These are phyloP conservation scores for Vitis hybrid DNA, from an alignment of 177 flowering plant genomes.

Conservation along the genomic window DNA sequence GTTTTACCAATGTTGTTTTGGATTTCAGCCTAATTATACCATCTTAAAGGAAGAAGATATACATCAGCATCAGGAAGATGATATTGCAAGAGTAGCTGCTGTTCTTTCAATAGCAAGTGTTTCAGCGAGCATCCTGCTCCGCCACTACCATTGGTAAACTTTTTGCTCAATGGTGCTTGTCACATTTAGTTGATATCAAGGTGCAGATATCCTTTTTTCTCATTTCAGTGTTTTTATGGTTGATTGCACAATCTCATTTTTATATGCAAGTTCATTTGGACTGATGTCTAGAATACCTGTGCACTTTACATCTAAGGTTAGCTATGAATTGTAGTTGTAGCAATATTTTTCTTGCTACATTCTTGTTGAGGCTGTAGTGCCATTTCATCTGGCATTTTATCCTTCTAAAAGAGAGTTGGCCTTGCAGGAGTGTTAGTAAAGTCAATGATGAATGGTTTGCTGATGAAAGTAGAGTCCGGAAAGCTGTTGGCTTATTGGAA, in stretches of 20 bases:
- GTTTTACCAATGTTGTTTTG: neutral
- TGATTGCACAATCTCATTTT: no score
- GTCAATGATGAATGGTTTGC: slow-evolving; percentile 91
- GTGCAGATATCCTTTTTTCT: neutral
- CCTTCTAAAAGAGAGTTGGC: slow-evolving; percentile 18
- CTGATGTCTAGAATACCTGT: no score
- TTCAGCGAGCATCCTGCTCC: slow-evolving; percentile 72
- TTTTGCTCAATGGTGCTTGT: neutral
- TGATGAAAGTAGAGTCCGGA: slow-evolving; percentile 71
- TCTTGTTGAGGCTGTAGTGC: neutral
- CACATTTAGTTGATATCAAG: neutral
- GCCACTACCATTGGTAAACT: slow-evolving; percentile 76
- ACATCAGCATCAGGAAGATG: slow-evolving; percentile 59
- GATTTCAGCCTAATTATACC: slow-evolving; percentile 53
- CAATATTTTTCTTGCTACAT: neutral
- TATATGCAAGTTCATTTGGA: no score
- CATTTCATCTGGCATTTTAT: neutral
- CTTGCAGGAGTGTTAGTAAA: slow-evolving; percentile 79
- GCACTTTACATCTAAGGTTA: no score
- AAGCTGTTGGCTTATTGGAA: slow-evolving; percentile 67
- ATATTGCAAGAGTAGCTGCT: slow-evolving; percentile 60
- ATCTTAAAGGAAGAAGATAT: slow-evolving; percentile 74
- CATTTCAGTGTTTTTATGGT: no score
- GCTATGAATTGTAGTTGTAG: no score
- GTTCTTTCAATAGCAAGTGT: slow-evolving; percentile 78